Percentiles rank a stretch among this genome's conserved stretches.
These are phyloP conservation scores for Lithospermum erythrorhizon DNA, from an alignment of 257 asterid species.

Conservation along the genomic window DNA sequence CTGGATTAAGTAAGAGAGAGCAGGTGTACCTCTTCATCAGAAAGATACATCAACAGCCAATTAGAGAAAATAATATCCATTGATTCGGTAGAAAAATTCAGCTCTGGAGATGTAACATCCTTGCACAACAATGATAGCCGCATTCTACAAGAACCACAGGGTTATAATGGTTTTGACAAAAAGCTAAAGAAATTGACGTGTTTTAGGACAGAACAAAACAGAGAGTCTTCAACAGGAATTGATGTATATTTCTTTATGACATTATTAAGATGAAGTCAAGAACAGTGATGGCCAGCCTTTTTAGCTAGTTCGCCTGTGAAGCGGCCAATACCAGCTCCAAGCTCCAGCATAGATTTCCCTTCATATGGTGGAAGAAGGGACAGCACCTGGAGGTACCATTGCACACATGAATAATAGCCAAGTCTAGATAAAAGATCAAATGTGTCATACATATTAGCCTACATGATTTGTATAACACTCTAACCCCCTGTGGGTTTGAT, in stretches of 20 bases:
- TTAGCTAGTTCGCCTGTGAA: conserved; percentile 81
- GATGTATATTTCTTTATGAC: conserved; percentile 43
- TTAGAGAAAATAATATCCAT: conserved; percentile 76
- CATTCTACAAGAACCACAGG: conserved; percentile 43
- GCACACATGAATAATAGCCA: not conserved
- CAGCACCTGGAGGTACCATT: conserved; percentile 41
- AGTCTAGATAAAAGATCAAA: not conserved
- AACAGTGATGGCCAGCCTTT: conserved; percentile 58
- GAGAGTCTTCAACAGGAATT: not conserved
- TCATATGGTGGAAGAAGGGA: conserved; percentile 76
- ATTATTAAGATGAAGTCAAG: conserved; percentile 75
- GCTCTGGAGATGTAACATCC: conserved; percentile 74
- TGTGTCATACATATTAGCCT: too few species aligned
- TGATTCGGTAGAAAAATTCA: conserved; percentile 64
- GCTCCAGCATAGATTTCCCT: conserved; percentile 77
- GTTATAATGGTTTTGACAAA: not conserved
- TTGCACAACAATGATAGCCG: conserved; percentile 66
- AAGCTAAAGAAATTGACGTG: not conserved
- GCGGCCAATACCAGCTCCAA: conserved; percentile 99
- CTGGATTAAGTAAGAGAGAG: not conserved
- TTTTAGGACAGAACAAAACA: not conserved
- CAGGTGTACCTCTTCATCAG: conserved; percentile 60
- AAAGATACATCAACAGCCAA: conserved; percentile 96
- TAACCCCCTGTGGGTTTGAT: too few species aligned
- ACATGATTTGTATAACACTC: too few species aligned